Evolutionary conservation across 495 filamentous ascomycete species (phyloP).

Genomic region (Wilcoxina mikolae): DNA sequence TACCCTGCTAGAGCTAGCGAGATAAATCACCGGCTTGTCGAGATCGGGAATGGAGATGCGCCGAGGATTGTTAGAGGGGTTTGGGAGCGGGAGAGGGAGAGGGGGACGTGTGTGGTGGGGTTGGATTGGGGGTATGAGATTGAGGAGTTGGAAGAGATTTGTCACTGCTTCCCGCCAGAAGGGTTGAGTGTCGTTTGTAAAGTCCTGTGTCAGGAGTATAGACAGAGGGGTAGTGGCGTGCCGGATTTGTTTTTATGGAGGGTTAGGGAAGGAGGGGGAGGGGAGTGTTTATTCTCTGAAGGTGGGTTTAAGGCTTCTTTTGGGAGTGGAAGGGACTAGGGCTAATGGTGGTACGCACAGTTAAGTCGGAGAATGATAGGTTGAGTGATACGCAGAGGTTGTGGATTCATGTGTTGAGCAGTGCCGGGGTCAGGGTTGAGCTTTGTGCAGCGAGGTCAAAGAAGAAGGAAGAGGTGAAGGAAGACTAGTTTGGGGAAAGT

Average conservation of each 20-base stretch:
- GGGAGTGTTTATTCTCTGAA: slow-evolving; percentile 69
- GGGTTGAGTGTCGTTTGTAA: slow-evolving; percentile 74
- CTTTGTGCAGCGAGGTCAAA: slow-evolving; percentile 73
- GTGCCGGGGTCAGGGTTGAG: slow-evolving; percentile 72
- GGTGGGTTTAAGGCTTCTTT: slow-evolving; percentile 63
- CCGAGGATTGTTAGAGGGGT: slow-evolving; percentile 50
- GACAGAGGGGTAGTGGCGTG: slow-evolving; percentile 69
- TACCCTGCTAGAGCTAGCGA: slow-evolving; percentile 70
- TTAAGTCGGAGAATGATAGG: slow-evolving; percentile 58
- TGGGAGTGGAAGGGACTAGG: background rate
- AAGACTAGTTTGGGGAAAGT: background rate
- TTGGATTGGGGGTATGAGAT: slow-evolving; percentile 79
- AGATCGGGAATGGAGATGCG: slow-evolving; percentile 66
- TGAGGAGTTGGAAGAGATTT: slow-evolving; percentile 69
- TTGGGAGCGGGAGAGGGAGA: slow-evolving; percentile 47
- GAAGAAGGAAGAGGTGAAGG: slow-evolving; percentile 11
- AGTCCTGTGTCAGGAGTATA: slow-evolving; percentile 88
- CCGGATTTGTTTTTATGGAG: slow-evolving; percentile 86
- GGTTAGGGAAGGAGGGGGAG: slow-evolving; percentile 26
- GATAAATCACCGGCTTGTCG: slow-evolving; percentile 74
- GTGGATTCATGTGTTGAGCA: slow-evolving; percentile 86
- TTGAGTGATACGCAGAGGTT: slow-evolving; percentile 91
- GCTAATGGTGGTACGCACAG: slow-evolving; percentile 6
- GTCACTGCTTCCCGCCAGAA: slow-evolving; percentile 60
- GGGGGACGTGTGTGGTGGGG: slow-evolving; percentile 69